A percentile compares a stretch with the other conserved stretches of the same genome.
Conservation (phyloP, 2,329 filamentous ascomycete genomes). For the Aspergillus sp. region DNA sequence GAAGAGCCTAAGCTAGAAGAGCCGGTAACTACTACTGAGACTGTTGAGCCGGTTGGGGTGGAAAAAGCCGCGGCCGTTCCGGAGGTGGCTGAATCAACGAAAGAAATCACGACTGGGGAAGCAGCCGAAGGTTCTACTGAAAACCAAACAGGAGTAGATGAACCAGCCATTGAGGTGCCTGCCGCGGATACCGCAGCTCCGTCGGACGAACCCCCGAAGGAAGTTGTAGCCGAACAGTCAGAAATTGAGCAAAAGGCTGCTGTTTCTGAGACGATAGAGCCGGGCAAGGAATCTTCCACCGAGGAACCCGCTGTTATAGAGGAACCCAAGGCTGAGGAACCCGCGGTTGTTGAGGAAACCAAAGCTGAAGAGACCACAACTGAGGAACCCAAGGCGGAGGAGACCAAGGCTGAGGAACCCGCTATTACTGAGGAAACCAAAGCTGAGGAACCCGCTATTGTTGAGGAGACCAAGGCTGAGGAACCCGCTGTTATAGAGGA, state of each 20-base stretch:
- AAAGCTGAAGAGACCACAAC: too few species aligned
- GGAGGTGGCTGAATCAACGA: background rate
- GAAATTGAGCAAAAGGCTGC: background rate
- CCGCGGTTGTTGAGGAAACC: too few species aligned
- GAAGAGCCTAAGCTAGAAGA: background rate
- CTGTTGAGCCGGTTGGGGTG: background rate
- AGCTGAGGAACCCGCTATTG: background rate
- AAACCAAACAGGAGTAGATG: too few species aligned
- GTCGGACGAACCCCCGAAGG: background rate
- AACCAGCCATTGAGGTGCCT: background rate
- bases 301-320: background rate
- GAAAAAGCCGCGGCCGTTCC: background rate
- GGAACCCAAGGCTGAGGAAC: background rate
- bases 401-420: too few species aligned
- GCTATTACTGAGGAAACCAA: background rate
- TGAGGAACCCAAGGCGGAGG: too few species aligned
- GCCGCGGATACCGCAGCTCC: background rate
- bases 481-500: too few species aligned
- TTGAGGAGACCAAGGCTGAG: background rate
- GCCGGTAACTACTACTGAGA: background rate
- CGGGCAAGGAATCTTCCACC: background rate
- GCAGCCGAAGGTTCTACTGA: background rate
- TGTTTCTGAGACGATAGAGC: background rate
- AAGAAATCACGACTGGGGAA: slow-evolving; percentile 1
- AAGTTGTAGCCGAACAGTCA: background rate